Evolutionary conservation across 441 rosid genomes (phyloP).

Genomic region (Euphorbia celastroides): DNA sequence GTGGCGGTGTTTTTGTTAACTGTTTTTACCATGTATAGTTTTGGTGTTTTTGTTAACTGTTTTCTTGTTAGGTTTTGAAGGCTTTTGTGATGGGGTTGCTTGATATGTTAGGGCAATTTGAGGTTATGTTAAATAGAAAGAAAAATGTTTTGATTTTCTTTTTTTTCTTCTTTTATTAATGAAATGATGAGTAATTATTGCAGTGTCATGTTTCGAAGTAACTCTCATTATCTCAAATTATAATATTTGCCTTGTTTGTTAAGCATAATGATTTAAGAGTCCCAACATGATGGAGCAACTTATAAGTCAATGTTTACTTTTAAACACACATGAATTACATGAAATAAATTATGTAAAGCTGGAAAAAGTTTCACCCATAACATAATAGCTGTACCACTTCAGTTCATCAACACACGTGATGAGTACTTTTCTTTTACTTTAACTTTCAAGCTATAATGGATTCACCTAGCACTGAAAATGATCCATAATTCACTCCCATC

Average conservation of each 20-base stretch:
- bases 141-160: background rate
- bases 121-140: constrained; percentile 23
- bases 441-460: too few species aligned
- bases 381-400: background rate
- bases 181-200: too few species aligned
- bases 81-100: constrained; percentile 29
- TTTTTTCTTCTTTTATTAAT: too few species aligned
- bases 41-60: constrained; percentile 19
- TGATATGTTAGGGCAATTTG: constrained; percentile 29
- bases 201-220: background rate
- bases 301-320: background rate
- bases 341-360: background rate
- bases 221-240: background rate
- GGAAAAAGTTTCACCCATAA: background rate
- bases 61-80: constrained; percentile 19
- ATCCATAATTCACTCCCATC: background rate
- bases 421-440: too few species aligned
- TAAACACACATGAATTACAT: background rate
- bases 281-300: too few species aligned
- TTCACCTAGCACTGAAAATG: background rate
- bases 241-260: too few species aligned
- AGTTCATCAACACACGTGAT: background rate
- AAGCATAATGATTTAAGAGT: too few species aligned
- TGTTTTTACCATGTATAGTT: constrained; percentile 49
- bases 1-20: constrained; percentile 3